Conservation (phyloP, 2,329 filamentous ascomycete species). For the Coniella lustricola region DNA sequence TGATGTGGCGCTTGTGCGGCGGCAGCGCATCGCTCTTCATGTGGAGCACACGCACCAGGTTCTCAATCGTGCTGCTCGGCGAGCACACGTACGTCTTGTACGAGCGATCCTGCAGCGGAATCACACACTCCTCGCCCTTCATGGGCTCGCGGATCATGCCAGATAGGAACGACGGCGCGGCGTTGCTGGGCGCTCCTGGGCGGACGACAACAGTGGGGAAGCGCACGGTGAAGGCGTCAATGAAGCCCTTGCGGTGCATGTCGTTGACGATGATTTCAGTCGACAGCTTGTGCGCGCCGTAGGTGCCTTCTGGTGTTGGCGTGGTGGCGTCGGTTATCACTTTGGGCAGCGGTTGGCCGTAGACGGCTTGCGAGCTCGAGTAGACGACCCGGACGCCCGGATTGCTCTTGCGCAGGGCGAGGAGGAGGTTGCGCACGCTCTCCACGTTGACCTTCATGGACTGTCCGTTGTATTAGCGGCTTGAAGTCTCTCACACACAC, state of each 20-base stretch:
- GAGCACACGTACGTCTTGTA: slow-evolving; percentile 50
- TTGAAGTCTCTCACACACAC: too few species aligned
- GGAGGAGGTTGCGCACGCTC: slow-evolving; percentile 45
- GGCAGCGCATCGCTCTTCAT: slow-evolving; percentile 35
- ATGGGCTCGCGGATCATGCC: slow-evolving; percentile 60
- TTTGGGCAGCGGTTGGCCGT: slow-evolving; percentile 48
- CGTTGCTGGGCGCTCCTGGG: slow-evolving; percentile 51
- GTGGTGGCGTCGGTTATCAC: slow-evolving; percentile 43
- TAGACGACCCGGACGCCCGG: slow-evolving; percentile 54
- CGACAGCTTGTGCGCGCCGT: slow-evolving; percentile 57
- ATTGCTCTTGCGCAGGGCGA: slow-evolving; percentile 38
- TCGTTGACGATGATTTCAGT: slow-evolving; percentile 57
- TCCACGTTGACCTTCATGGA: slow-evolving; percentile 56
- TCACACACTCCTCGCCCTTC: slow-evolving; percentile 42
- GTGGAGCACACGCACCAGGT: slow-evolving; percentile 40
- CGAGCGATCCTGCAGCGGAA: slow-evolving; percentile 42
- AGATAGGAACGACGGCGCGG: slow-evolving; percentile 56
- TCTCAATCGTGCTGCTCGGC: slow-evolving; percentile 44
- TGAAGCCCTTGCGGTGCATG: slow-evolving; percentile 50
- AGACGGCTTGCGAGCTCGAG: slow-evolving; percentile 56
- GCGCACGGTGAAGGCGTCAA: slow-evolving; percentile 51
- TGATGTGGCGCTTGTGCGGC: slow-evolving; percentile 43
- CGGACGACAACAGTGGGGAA: slow-evolving; percentile 57
- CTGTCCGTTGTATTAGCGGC: background rate
- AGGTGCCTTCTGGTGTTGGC: slow-evolving; percentile 55